Evolutionary conservation across 2,329 filamentous ascomycete species (phyloP).

Genomic region (Aspergillus ochraceus): DNA sequence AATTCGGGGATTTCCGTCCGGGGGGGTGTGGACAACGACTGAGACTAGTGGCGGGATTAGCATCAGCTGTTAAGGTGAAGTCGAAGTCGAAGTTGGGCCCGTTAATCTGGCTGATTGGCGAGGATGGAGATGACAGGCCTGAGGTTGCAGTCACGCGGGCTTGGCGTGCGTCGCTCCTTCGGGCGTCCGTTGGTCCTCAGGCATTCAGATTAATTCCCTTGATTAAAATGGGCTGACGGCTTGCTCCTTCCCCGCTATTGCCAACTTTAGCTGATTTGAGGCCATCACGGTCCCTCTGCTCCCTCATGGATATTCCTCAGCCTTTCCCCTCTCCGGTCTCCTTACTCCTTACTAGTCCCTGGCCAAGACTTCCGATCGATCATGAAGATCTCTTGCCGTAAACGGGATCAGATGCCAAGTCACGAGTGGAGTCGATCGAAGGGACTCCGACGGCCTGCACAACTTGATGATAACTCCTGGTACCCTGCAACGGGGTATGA

Average conservation of each 20-base stretch:
- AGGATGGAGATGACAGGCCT: slow-evolving; percentile 1
- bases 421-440: neutral
- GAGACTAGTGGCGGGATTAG: neutral
- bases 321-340: neutral
- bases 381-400: neutral
- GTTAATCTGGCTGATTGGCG: neutral
- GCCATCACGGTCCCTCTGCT: neutral
- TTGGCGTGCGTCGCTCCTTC: slow-evolving; percentile 3
- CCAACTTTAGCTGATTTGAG: neutral
- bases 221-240: neutral
- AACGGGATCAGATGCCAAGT: neutral
- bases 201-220: too few species aligned
- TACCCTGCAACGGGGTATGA: neutral
- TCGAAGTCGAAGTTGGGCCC: neutral
- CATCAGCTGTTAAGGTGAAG: neutral
- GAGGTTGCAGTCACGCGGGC: slow-evolving; percentile 2
- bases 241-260: neutral
- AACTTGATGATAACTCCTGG: neutral
- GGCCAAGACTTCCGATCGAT: neutral
- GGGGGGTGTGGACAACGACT: neutral
- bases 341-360: neutral
- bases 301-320: neutral
- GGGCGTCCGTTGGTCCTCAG: slow-evolving; percentile 1
- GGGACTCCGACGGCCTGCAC: neutral
- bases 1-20: neutral